A percentile compares a stretch with the other conserved stretches of the same genome.
Evolutionary conservation across 2,329 filamentous ascomycete species (phyloP).

Genomic region (Pseudogymnoascus sp.): DNA sequence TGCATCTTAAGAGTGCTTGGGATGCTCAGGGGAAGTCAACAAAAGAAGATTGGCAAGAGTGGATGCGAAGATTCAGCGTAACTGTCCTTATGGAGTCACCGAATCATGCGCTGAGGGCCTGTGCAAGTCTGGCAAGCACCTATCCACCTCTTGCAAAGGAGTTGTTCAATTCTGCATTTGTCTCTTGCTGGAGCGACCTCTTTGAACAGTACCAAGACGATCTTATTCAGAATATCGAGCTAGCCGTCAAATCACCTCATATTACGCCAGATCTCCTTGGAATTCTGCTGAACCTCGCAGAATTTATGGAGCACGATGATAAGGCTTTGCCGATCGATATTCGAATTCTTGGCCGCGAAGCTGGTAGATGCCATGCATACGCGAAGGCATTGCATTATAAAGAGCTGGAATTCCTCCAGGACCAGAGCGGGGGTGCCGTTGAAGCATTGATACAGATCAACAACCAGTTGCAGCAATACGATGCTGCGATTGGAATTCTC

Average conservation of each 20-base stretch:
- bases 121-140: conserved; percentile 81
- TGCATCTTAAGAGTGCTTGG: conserved; percentile 95
- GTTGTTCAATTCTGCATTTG: conserved; percentile 97
- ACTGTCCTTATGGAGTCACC: conserved; percentile 92
- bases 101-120: conserved; percentile 89
- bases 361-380: conserved; percentile 93
- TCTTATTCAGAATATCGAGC: conserved; percentile 90
- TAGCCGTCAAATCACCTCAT: conserved; percentile 88
- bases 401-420: conserved; percentile 94
- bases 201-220: conserved; percentile 98
- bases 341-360: conserved; percentile 85
- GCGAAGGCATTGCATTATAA: conserved; percentile 99
- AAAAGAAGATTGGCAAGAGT: conserved; percentile 98
- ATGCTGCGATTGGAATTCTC: conserved; percentile 95
- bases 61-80: conserved; percentile 94
- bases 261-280: conserved; percentile 94
- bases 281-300: conserved; percentile 87
- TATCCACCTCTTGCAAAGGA: conserved; percentile 89
- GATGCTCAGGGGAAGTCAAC: conserved; percentile 95
- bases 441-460: conserved; percentile 99
- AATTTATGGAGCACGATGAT: conserved; percentile 99
- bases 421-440: conserved; percentile 90
- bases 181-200: conserved; percentile 96
- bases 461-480: conserved; percentile 96
- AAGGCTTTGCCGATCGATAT: conserved; percentile 98